phyloP scores from a whole-genome alignment of 2,329 filamentous ascomycete species.

The Alternaria arbusti region DNA sequence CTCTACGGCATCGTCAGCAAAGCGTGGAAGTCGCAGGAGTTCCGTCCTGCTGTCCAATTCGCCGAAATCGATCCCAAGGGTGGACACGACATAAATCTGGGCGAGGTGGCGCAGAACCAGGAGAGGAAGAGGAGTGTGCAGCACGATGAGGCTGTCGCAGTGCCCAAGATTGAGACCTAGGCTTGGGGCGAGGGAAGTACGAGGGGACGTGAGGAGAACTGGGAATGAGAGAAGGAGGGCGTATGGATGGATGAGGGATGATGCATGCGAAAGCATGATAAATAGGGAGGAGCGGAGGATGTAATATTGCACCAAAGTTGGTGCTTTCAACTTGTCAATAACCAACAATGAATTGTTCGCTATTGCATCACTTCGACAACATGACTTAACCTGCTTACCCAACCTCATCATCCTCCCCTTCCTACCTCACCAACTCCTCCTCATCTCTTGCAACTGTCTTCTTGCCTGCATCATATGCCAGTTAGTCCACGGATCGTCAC shows the following conservation, averaged over 20 bases:
- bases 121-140: conserved; percentile 43
- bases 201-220: neutral
- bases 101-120: conserved; percentile 39
- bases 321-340: neutral
- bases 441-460: neutral
- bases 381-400: neutral
- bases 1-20: conserved; percentile 75
- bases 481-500: neutral
- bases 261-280: neutral
- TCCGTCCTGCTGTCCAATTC: conserved; percentile 59
- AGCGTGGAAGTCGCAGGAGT: conserved; percentile 73
- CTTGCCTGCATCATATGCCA: neutral
- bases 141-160: conserved; percentile 25
- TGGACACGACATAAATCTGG: conserved; percentile 27
- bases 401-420: neutral
- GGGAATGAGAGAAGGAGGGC: neutral
- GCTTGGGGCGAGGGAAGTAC: neutral
- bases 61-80: conserved; percentile 36
- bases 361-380: neutral
- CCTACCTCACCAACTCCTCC: neutral
- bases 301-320: neutral
- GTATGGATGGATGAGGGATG: neutral
- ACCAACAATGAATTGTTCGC: neutral
- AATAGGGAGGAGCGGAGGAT: neutral
- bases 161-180: neutral